A percentile compares a stretch with the other conserved stretches of the same genome.
phyloP scores from a whole-genome alignment of 2,329 filamentous ascomycete species.

The Coniochaeta sp. region DNA sequence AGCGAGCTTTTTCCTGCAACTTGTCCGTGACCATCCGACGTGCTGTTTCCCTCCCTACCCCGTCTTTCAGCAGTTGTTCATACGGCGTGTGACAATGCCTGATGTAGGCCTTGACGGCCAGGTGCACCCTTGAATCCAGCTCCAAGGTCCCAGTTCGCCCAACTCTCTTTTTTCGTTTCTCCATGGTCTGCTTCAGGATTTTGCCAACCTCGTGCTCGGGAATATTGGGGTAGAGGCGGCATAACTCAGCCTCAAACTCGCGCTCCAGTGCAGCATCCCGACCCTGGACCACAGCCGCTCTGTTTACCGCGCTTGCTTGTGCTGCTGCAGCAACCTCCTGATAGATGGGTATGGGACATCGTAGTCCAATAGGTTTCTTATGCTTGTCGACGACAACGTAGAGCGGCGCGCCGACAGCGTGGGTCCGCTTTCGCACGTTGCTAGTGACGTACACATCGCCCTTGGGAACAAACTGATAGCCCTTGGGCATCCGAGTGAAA shows the following conservation, averaged over 20 bases:
- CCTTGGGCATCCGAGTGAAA: constrained; percentile 24
- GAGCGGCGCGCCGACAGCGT: constrained; percentile 20
- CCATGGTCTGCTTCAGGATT: constrained; percentile 32
- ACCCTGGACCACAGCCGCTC: constrained; percentile 22
- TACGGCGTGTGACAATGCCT: constrained; percentile 41
- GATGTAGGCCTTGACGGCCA: constrained; percentile 42
- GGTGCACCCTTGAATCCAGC: constrained; percentile 28
- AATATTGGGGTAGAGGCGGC: constrained; percentile 29
- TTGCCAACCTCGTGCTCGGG: constrained; percentile 24
- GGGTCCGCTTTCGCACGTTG: constrained; percentile 30
- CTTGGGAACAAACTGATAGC: constrained; percentile 33
- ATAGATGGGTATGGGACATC: constrained; percentile 27
- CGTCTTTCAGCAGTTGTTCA: constrained; percentile 25
- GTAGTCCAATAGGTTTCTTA: constrained; percentile 24
- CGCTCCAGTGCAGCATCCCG: constrained; percentile 25
- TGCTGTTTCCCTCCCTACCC: constrained; percentile 10
- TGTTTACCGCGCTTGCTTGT: constrained; percentile 19
- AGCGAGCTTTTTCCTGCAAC: constrained; percentile 11
- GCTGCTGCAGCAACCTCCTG: constrained; percentile 20
- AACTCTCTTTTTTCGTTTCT: constrained; percentile 38
- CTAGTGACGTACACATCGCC: constrained; percentile 34
- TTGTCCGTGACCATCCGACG: constrained; percentile 8
- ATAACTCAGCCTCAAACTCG: constrained; percentile 25
- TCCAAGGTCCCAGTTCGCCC: constrained; percentile 33
- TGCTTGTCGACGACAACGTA: constrained; percentile 25